A percentile compares a stretch with the other conserved stretches of the same genome.
These are phyloP conservation scores for Eucalyptus urophylla DNA, from an alignment of 345 rosid genomes.

Conservation along the genomic window DNA sequence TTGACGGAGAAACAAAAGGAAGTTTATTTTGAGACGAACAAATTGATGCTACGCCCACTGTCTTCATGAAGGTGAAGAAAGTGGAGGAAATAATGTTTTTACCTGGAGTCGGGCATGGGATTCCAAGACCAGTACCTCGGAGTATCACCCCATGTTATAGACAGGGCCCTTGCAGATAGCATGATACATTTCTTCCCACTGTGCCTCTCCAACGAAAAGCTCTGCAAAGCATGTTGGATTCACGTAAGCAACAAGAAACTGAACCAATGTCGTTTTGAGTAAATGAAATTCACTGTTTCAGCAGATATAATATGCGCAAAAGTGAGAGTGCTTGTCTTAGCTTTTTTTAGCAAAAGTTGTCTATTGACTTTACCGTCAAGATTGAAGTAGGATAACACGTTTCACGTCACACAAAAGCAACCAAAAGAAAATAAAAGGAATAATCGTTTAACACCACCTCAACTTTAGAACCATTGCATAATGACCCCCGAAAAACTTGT, in stretches of 20 bases:
- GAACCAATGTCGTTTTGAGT: not conserved
- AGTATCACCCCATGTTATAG: conserved; percentile 14
- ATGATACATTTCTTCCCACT: conserved; percentile 20
- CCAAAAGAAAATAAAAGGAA: not conserved
- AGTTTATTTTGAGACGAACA: not conserved
- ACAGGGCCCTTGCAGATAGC: conserved; percentile 12
- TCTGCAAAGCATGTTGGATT: not conserved
- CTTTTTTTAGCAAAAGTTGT: not conserved
- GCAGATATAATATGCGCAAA: not conserved
- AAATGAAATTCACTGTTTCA: not conserved
- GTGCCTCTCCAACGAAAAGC: not conserved
- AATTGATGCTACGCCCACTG: not conserved
- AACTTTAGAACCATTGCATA: not conserved
- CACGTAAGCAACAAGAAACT: not conserved
- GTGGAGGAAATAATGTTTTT: not conserved
- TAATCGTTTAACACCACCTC: not conserved
- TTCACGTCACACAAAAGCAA: not conserved
- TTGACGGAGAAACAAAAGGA: not conserved
- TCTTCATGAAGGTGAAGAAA: not conserved
- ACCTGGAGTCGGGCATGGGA: not conserved
- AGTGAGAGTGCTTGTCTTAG: not conserved
- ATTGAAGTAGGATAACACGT: not conserved
- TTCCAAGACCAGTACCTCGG: not conserved
- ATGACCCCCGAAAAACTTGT: not conserved
- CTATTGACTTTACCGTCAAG: not conserved